Evolutionary conservation across 306 rosid genomes (phyloP).

Genomic region (Mimosa bimucronata): DNA sequence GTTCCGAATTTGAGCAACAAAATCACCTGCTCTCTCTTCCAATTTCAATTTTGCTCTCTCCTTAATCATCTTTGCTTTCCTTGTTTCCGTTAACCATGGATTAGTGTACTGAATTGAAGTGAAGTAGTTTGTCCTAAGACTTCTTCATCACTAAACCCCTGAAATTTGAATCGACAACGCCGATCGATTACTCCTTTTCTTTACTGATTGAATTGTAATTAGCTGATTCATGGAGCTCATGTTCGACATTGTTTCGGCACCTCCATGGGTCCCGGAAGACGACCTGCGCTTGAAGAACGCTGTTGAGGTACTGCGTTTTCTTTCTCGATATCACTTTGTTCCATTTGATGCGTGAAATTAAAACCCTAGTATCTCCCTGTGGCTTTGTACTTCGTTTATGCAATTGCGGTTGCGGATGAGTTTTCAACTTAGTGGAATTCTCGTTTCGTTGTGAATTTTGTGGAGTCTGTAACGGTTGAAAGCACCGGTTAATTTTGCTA

Average conservation of each 20-base stretch:
- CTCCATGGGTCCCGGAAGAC: slow-evolving; percentile 72
- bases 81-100: neutral
- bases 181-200: neutral
- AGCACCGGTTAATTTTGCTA: neutral
- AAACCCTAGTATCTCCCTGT: slow-evolving; percentile 36
- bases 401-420: neutral
- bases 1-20: neutral
- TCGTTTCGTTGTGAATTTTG: neutral
- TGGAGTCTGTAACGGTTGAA: neutral
- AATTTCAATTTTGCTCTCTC: neutral
- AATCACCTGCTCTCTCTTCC: neutral
- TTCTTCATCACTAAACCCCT: slow-evolving; percentile 4
- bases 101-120: neutral
- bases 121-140: neutral
- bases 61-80: neutral
- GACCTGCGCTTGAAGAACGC: slow-evolving; percentile 79
- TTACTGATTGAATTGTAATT: neutral
- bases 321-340: neutral
- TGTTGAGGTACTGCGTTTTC: slow-evolving; percentile 59
- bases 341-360: neutral
- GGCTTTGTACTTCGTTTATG: neutral
- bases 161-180: neutral
- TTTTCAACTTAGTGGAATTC: neutral
- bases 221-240: slow-evolving; percentile 36
- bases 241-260: slow-evolving; percentile 30